Evolutionary conservation across 106 monocot species (phyloP), one percentile per base, ranked within the genome.

Genomic region (Chionographis japonica): DNA sequence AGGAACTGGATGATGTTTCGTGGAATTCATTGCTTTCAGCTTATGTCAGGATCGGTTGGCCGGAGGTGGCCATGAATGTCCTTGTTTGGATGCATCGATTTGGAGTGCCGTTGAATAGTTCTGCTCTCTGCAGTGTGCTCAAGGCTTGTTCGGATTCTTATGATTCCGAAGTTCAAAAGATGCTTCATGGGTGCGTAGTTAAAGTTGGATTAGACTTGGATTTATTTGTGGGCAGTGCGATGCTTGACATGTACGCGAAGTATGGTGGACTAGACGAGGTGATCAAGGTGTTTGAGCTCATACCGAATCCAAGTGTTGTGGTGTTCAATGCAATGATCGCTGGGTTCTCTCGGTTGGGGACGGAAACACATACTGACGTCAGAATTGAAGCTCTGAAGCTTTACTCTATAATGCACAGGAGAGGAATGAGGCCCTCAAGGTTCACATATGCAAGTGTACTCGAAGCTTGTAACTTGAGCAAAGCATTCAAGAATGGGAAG

Each of bases 271-370:
- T 83, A 43, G 75, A 83, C 20, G 83, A 83, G 46, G 78, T 70
- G 0, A 66, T 83, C 36, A 51, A 68, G 69, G 63, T 75, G 4
- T 83, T 83, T 58, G 66, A 71, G 12, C 61, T 61, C 52, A 75
- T 75, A 54, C 50, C 73, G 2, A 75, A 68, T 75, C 75, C 56
- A 19, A 71, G 40, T 71, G 52, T 72, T 42, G 75, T 86, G 8
- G 68, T 82, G 49, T 78, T 78, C 54, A 86, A 82, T 72, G 75
- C 81, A 53, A 69, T 86, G 86, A 86, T 86, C 50, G 67, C 75
- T 14, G 86, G 86, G 9, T 78, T 86, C 50, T 67, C 71, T 58
- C 46, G 74, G 17, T 52, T 78, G 15, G 71, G 60, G 35, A 79
- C 70, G 3, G 66, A 75, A 61, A 18, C 42, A 27, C 65, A 52